Percentiles rank a stretch among this genome's conserved stretches.
Evolutionary conservation across 176 grass and related monocot genomes (phyloP).

Genomic region (Alopecurus myosuroides): DNA sequence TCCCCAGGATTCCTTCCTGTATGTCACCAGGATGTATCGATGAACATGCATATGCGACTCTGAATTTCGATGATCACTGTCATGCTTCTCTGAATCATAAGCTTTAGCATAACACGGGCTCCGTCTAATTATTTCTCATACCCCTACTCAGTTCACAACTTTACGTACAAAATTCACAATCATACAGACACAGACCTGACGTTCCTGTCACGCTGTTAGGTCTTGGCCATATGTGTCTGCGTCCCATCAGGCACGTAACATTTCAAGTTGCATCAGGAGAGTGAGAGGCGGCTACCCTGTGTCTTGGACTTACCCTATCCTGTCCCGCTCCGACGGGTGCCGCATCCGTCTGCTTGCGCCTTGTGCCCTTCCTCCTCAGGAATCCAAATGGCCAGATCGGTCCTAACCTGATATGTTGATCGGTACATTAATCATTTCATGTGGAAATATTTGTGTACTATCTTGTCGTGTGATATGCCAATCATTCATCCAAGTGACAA

Average conservation of each 20-base stretch:
- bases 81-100: too few relatives aligned
- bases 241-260: slow-evolving; percentile 28
- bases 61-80: too few relatives aligned
- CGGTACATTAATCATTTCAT: neutral
- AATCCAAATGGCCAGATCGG: neutral
- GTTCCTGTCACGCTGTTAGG: neutral
- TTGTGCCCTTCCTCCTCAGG: slow-evolving; percentile 10
- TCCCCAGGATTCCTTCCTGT: too few relatives aligned
- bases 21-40: too few relatives aligned
- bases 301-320: neutral
- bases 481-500: neutral
- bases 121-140: too few relatives aligned
- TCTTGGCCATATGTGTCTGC: neutral
- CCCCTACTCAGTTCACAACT: too few relatives aligned
- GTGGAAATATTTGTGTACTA: neutral
- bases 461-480: too few relatives aligned
- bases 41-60: too few relatives aligned
- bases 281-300: neutral
- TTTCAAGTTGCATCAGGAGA: neutral
- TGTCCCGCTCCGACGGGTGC: neutral
- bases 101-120: too few relatives aligned
- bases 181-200: neutral
- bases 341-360: neutral
- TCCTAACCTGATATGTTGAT: neutral
- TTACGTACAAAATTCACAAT: neutral